Conservation (phyloP, 2,329 filamentous ascomycete genomes). For the Talaromyces sp. region DNA sequence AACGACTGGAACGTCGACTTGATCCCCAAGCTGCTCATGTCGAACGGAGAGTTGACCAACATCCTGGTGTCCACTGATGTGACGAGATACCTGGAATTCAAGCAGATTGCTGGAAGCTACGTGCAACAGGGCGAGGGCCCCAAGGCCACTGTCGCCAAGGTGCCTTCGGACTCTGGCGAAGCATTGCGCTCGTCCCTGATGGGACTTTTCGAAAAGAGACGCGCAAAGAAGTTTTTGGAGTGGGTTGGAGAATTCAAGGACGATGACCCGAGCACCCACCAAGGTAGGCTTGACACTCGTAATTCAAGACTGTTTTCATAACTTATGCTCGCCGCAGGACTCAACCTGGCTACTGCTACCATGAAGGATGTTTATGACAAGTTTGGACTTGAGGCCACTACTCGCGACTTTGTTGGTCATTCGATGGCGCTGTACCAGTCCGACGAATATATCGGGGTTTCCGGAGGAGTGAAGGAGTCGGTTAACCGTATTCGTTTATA, state of each 20-base stretch:
- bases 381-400: conserved; percentile 83
- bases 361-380: conserved; percentile 99
- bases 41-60: conserved; percentile 95
- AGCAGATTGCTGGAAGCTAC: conserved; percentile 91
- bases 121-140: conserved; percentile 81
- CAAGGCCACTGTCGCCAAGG: conserved; percentile 92
- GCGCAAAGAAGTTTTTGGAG: conserved; percentile 94
- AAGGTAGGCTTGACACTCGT: conserved; percentile 54
- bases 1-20: conserved; percentile 99
- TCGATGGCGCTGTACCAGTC: conserved; percentile 95
- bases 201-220: conserved; percentile 95
- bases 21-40: conserved; percentile 97
- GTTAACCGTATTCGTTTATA: conserved; percentile 93
- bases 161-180: conserved; percentile 87
- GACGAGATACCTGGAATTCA: conserved; percentile 84
- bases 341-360: conserved; percentile 71
- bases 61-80: conserved; percentile 96
- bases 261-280: conserved; percentile 80
- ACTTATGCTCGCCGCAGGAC: conserved; percentile 48
- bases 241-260: conserved; percentile 85
- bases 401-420: conserved; percentile 94
- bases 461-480: conserved; percentile 72
- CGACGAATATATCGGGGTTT: conserved; percentile 74
- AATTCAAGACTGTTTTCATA: conserved; percentile 19
- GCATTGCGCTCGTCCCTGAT: conserved; percentile 89